phyloP scores from a whole-genome alignment of 2,329 filamentous ascomycete genomes.

The Curvularia sp. region DNA sequence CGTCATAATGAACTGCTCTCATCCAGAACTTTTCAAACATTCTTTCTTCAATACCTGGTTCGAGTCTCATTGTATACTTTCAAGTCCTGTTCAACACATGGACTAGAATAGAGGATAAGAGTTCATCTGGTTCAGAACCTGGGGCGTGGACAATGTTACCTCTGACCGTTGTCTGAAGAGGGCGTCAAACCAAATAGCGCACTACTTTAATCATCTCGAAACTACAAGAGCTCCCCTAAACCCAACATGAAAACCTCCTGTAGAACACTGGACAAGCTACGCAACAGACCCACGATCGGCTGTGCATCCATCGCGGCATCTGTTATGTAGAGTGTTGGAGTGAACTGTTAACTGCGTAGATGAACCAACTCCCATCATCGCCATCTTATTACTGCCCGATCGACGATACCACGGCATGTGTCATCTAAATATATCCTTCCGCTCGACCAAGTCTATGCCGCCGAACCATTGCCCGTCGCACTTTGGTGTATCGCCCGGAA shows the following conservation, averaged over 20 bases:
- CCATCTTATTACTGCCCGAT: not conserved
- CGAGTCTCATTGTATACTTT: too few species aligned
- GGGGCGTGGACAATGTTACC: not conserved
- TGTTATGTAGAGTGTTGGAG: not conserved
- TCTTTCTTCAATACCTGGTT: not conserved
- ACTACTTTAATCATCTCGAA: not conserved
- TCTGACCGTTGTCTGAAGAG: not conserved
- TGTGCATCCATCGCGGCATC: not conserved
- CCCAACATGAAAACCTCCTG: not conserved
- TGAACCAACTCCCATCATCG: not conserved
- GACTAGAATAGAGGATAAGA: too few species aligned
- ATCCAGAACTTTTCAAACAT: not conserved
- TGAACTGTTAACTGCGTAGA: not conserved
- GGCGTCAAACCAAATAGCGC: not conserved
- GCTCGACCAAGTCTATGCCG: not conserved
- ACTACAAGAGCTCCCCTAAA: not conserved
- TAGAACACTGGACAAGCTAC: not conserved
- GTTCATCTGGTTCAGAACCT: too few species aligned
- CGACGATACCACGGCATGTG: not conserved
- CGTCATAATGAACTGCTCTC: not conserved
- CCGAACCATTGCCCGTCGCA: not conserved
- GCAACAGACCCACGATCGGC: not conserved
- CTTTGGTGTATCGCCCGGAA: not conserved
- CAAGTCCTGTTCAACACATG: too few species aligned
- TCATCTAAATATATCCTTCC: not conserved